These are phyloP conservation scores for Hymenoscyphus linearis DNA, from an alignment of 2,329 filamentous ascomycete species.

Conservation along the genomic window DNA sequence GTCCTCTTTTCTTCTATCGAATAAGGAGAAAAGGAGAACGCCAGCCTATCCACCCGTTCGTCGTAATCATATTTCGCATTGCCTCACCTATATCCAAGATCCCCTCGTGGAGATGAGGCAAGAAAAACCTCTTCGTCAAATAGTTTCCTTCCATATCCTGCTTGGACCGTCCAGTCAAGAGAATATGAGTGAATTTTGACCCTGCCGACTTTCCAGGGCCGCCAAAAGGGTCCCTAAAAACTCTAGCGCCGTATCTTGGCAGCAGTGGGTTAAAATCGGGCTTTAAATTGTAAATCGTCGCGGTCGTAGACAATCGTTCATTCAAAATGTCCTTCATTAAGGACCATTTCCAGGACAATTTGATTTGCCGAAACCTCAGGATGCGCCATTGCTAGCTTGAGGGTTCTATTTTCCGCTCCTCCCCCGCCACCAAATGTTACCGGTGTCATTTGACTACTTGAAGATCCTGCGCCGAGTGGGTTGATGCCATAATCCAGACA, in stretches of 20 bases:
- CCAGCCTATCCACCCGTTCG: not conserved
- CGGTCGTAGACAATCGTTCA: slow-evolving; percentile 13
- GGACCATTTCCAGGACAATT: slow-evolving; percentile 83
- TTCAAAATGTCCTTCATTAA: slow-evolving; percentile 73
- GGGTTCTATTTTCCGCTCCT: slow-evolving; percentile 56
- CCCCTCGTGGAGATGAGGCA: not conserved
- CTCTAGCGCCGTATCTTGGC: not conserved
- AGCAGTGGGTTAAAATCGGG: not conserved
- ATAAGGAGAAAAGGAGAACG: not conserved
- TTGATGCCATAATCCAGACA: slow-evolving; percentile 78
- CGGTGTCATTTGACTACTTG: slow-evolving; percentile 19
- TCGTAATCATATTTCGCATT: not conserved
- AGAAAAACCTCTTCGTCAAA: not conserved
- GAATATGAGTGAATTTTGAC: not conserved
- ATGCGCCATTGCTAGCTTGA: slow-evolving; percentile 95
- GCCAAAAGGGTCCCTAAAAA: too few relatives aligned
- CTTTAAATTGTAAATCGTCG: not conserved
- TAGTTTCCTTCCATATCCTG: not conserved
- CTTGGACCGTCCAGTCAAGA: not conserved
- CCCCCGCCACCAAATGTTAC: slow-evolving; percentile 30
- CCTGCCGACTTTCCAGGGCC: not conserved
- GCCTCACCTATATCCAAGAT: not conserved
- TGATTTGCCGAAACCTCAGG: slow-evolving; percentile 79
- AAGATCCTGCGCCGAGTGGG: slow-evolving; percentile 46
- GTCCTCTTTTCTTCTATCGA: not conserved